These are phyloP conservation scores for Malbranchea zuffiana DNA, from an alignment of 2,329 filamentous ascomycete genomes.

Conservation along the genomic window DNA sequence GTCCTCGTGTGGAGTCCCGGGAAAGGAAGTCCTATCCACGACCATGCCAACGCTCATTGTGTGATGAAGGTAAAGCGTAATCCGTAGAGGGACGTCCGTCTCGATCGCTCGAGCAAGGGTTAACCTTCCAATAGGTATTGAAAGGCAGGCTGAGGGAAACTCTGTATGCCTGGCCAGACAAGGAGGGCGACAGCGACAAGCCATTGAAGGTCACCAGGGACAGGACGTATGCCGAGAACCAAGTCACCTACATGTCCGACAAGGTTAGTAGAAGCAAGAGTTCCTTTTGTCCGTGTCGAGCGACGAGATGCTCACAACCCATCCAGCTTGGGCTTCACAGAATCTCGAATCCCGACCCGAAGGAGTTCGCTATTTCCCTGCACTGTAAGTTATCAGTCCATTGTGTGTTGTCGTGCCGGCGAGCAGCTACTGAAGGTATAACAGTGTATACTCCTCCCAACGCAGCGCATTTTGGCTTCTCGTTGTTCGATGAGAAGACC, in stretches of 20 bases:
- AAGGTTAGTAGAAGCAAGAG: constrained; percentile 30
- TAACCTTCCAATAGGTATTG: constrained; percentile 46
- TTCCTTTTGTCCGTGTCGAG: neutral
- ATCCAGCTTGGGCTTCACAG: constrained; percentile 67
- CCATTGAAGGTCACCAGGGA: constrained; percentile 57
- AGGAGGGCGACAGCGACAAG: constrained; percentile 35
- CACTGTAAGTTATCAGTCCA: constrained; percentile 46
- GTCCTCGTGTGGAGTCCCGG: constrained; percentile 83
- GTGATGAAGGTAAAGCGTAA: constrained; percentile 56
- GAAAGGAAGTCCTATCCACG: constrained; percentile 74
- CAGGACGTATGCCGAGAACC: constrained; percentile 56
- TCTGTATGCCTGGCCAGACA: constrained; percentile 60
- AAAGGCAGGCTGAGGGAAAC: constrained; percentile 71
- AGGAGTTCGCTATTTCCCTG: constrained; percentile 70
- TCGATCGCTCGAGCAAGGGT: constrained; percentile 1
- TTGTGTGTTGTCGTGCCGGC: neutral
- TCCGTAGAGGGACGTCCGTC: neutral
- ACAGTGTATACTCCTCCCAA: constrained; percentile 77
- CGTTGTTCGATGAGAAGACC: constrained; percentile 67
- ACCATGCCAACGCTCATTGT: constrained; percentile 81
- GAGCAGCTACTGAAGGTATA: constrained; percentile 3
- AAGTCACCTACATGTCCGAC: constrained; percentile 86
- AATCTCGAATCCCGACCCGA: constrained; percentile 60
- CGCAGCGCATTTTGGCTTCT: constrained; percentile 69
- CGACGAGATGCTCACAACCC: constrained; percentile 2